Percentiles rank a stretch among this genome's conserved stretches.
Conservation (phyloP, 768 basidiomycete species). For the Lactifluus volemus region DNA sequence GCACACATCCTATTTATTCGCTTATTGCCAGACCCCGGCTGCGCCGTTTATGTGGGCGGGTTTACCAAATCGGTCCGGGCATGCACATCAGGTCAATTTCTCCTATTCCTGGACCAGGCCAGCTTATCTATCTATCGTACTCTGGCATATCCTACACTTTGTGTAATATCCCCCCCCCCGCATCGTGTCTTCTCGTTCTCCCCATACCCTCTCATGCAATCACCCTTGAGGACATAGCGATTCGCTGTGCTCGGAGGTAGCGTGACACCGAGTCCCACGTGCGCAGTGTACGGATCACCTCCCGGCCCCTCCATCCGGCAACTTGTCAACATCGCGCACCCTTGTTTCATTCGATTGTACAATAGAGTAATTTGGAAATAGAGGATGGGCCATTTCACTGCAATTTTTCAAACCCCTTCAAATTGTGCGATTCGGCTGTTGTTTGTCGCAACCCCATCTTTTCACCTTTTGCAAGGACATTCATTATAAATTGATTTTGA, state of each 20-base stretch:
- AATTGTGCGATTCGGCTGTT: neutral
- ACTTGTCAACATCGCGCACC: neutral
- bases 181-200: neutral
- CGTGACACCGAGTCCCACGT: neutral
- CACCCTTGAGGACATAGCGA: neutral
- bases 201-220: neutral
- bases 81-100: conserved; percentile 5
- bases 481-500: neutral
- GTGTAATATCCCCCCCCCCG: conserved; percentile 16
- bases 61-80: neutral
- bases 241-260: neutral
- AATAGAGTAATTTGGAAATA: conserved; percentile 11
- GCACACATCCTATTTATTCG: conserved; percentile 15
- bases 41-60: conserved; percentile 5
- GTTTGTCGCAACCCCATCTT: neutral
- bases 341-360: conserved; percentile 10
- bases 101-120: neutral
- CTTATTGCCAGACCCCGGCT: conserved; percentile 4
- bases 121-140: conserved; percentile 7
- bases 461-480: neutral
- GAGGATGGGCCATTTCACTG: neutral
- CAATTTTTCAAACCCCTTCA: neutral
- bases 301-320: neutral
- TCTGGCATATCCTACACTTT: conserved; percentile 18
- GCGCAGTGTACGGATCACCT: neutral